Evolutionary conservation across 2,329 filamentous ascomycete genomes (phyloP).

Genomic region (Chalara sp.): DNA sequence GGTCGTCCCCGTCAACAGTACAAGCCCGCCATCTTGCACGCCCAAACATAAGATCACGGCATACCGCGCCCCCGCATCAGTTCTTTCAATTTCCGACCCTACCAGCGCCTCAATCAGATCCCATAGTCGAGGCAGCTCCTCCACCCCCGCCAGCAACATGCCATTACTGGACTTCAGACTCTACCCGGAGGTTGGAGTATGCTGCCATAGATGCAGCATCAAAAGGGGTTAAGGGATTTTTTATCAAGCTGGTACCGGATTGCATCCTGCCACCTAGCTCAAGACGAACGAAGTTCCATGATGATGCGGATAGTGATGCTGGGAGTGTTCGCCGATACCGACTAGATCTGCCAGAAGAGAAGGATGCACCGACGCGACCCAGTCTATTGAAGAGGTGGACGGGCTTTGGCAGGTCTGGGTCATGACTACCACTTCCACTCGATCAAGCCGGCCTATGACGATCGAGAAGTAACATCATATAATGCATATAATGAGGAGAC

Average conservation of each 20-base stretch:
- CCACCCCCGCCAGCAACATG: constrained; percentile 49
- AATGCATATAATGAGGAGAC: no score
- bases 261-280: constrained; percentile 48
- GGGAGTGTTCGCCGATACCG: constrained; percentile 59
- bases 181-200: constrained; percentile 56
- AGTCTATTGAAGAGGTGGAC: not conserved
- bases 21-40: constrained; percentile 2
- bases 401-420: not conserved
- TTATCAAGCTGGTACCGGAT: constrained; percentile 52
- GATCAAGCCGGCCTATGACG: no score
- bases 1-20: constrained; percentile 9
- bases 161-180: constrained; percentile 62
- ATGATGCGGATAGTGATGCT: constrained; percentile 33
- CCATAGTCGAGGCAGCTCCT: constrained; percentile 27
- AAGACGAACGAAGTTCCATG: constrained; percentile 47
- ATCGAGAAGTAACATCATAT: no score
- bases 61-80: constrained; percentile 13
- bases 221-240: constrained; percentile 53
- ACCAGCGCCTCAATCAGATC: constrained; percentile 27
- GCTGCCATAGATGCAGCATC: constrained; percentile 59
- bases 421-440: no score
- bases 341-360: constrained; percentile 44
- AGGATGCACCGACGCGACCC: constrained; percentile 4
- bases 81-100: constrained; percentile 27
- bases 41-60: constrained; percentile 5